Conservation (phyloP, 441 rosid species). For the Breynia disticha region DNA sequence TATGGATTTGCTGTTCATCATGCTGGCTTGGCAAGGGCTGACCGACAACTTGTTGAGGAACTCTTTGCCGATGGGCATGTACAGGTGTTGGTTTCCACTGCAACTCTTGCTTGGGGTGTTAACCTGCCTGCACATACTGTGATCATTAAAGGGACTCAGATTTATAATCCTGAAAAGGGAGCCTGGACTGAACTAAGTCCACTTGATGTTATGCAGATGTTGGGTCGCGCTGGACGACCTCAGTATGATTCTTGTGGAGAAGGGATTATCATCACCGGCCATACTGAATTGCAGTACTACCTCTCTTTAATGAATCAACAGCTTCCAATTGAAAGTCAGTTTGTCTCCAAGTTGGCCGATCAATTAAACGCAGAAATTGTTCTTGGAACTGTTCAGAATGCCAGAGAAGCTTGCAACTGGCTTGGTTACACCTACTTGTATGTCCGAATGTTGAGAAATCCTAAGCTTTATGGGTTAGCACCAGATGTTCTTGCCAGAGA, state of each 20-base stretch:
- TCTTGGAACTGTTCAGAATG: conserved; percentile 92
- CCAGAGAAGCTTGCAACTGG: conserved; percentile 97
- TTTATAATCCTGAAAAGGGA: conserved; percentile 93
- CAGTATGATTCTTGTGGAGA: conserved; percentile 84
- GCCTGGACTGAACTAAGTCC: conserved; percentile 97
- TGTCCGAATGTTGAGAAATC: conserved; percentile 80
- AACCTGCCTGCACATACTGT: conserved; percentile 93
- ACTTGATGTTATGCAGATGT: conserved; percentile 96
- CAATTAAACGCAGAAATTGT: conserved; percentile 98
- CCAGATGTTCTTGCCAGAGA: conserved; percentile 73
- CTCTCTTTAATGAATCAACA: conserved; percentile 95
- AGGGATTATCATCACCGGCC: conserved; percentile 91
- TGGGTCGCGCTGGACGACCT: conserved; percentile 98
- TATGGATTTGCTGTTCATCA: conserved; percentile 97
- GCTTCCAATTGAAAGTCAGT: conserved; percentile 95
- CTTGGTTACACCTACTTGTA: conserved; percentile 80
- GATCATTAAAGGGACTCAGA: conserved; percentile 88
- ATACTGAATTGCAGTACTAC: conserved; percentile 71
- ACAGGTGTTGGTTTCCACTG: conserved; percentile 85
- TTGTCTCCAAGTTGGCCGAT: conserved; percentile 83
- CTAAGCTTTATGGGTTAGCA: conserved; percentile 73
- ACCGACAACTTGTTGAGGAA: conserved; percentile 75
- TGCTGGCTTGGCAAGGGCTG: conserved; percentile 85
- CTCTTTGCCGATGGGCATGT: conserved; percentile 69
- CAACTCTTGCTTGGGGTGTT: conserved; percentile 99